Conservation (phyloP, 768 basidiomycete species). For the Leccinum disarticulatum region DNA sequence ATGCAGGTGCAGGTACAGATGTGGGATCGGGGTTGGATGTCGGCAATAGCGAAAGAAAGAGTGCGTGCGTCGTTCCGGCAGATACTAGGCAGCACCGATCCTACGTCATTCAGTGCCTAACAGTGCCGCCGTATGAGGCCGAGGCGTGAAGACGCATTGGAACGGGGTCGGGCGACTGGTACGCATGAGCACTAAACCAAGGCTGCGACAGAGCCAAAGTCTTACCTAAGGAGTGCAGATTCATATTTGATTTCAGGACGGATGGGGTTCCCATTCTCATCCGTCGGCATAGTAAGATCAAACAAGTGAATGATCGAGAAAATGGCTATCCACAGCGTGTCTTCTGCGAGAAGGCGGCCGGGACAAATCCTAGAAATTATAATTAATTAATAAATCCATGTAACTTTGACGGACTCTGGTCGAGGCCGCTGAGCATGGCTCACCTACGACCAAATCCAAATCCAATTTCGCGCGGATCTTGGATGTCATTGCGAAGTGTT, state of each 20-base stretch:
- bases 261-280: neutral
- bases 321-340: conserved; percentile 5
- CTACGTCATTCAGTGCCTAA: neutral
- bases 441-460: conserved; percentile 10
- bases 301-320: conserved; percentile 1
- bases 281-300: conserved; percentile 3
- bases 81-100: neutral
- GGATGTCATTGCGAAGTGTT: too few species aligned
- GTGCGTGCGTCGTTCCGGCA: neutral
- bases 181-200: neutral
- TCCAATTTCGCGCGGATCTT: neutral
- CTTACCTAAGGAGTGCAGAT: conserved; percentile 3
- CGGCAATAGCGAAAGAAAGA: neutral
- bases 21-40: too few species aligned
- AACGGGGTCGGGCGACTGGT: neutral
- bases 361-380: neutral
- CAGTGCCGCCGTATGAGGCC: neutral
- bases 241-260: neutral
- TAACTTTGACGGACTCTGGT: neutral
- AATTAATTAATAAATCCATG: neutral
- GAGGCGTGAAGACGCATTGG: neutral
- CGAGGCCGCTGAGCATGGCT: neutral
- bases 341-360: conserved; percentile 6
- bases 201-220: neutral
- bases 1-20: too few species aligned